Percentiles rank a stretch among this genome's conserved stretches.
Evolutionary conservation across 768 basidiomycete species (phyloP).

Genomic region (Lentinula lateritia): DNA sequence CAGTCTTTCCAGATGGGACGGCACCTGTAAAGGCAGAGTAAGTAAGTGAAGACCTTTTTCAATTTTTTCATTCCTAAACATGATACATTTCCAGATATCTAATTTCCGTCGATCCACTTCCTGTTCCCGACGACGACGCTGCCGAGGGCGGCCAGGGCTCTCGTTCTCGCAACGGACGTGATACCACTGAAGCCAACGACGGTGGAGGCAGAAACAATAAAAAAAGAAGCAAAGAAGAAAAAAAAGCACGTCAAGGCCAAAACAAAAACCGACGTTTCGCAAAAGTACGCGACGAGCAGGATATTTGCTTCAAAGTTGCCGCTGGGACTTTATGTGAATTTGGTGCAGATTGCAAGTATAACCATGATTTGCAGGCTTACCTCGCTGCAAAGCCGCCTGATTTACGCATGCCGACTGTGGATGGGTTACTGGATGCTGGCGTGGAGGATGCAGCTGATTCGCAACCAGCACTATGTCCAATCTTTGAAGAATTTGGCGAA

Average conservation of each 20-base stretch:
- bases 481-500: slow-evolving; percentile 62
- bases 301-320: slow-evolving; percentile 80
- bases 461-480: slow-evolving; percentile 45
- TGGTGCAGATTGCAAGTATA: slow-evolving; percentile 63
- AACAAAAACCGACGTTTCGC: slow-evolving; percentile 82
- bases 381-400: slow-evolving; percentile 73
- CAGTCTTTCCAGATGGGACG: slow-evolving; percentile 30
- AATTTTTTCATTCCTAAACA: background rate
- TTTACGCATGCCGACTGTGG: slow-evolving; percentile 48
- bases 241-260: slow-evolving; percentile 69
- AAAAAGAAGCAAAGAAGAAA: slow-evolving; percentile 56
- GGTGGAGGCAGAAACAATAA: slow-evolving; percentile 22
- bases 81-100: slow-evolving; percentile 29
- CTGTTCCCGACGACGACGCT: slow-evolving; percentile 47
- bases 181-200: slow-evolving; percentile 16
- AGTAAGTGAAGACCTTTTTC: slow-evolving; percentile 8
- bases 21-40: slow-evolving; percentile 53
- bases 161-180: slow-evolving; percentile 18
- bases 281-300: slow-evolving; percentile 72
- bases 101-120: slow-evolving; percentile 19
- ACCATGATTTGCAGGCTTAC: slow-evolving; percentile 74
- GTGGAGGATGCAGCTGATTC: slow-evolving; percentile 42
- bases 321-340: slow-evolving; percentile 65
- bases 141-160: slow-evolving; percentile 50
- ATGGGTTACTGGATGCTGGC: slow-evolving; percentile 36